These are phyloP conservation scores for Pseudogymnoascus sp. DNA, from an alignment of 2,329 filamentous ascomycete species.

Conservation along the genomic window DNA sequence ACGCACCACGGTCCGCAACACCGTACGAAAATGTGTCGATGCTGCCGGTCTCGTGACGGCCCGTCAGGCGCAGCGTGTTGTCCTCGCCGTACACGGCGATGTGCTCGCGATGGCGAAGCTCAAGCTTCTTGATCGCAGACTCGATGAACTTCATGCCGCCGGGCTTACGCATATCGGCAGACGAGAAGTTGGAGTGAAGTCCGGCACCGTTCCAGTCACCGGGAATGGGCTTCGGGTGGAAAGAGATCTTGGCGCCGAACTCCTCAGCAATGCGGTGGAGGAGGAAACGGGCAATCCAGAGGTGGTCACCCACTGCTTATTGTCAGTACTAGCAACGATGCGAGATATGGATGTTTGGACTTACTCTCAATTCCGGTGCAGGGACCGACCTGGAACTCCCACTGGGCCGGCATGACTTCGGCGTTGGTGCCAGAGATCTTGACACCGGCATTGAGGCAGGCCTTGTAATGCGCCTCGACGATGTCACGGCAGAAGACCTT, in stretches of 20 bases:
- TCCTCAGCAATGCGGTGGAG: slow-evolving; percentile 90
- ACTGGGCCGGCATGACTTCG: slow-evolving; percentile 96
- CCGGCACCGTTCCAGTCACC: slow-evolving; percentile 97
- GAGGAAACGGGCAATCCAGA: slow-evolving; percentile 88
- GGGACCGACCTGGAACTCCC: slow-evolving; percentile 96
- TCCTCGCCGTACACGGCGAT: slow-evolving; percentile 93
- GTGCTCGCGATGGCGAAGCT: slow-evolving; percentile 70
- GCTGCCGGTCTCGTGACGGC: slow-evolving; percentile 84
- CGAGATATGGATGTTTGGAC: slow-evolving; percentile 27
- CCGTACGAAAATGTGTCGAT: slow-evolving; percentile 93
- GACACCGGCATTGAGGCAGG: slow-evolving; percentile 74
- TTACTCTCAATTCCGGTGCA: slow-evolving; percentile 75
- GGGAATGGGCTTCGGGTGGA: slow-evolving; percentile 90
- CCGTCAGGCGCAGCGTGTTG: slow-evolving; percentile 90
- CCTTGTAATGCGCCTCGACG: slow-evolving; percentile 89
- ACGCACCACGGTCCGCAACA: slow-evolving; percentile 90
- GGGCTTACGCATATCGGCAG: slow-evolving; percentile 76
- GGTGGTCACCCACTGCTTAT: slow-evolving; percentile 75
- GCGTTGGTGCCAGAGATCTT: slow-evolving; percentile 98
- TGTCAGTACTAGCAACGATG: slow-evolving; percentile 21
- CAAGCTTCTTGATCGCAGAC: slow-evolving; percentile 73
- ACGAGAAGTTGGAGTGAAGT: slow-evolving; percentile 90
- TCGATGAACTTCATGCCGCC: slow-evolving; percentile 96
- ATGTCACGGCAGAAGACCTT: slow-evolving; percentile 98
- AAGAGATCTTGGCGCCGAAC: slow-evolving; percentile 90